Conservation (phyloP, 2,329 filamentous ascomycete species). For the Herpotrichia juniperi region DNA sequence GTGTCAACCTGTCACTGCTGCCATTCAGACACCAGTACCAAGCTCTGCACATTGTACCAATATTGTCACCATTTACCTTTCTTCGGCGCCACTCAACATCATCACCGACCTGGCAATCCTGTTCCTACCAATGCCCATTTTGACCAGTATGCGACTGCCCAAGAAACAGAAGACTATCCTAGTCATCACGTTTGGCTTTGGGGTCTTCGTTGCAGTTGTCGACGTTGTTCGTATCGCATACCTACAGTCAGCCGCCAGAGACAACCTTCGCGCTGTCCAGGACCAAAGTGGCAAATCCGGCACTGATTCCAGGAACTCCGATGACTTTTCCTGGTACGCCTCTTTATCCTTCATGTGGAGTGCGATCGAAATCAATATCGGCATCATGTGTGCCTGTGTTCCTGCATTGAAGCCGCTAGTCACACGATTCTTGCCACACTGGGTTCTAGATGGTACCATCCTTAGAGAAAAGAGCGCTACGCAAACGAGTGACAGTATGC, state of each 20-base stretch:
- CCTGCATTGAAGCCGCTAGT: constrained; percentile 88
- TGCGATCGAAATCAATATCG: constrained; percentile 86
- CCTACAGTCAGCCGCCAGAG: constrained; percentile 72
- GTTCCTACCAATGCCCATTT: constrained; percentile 83
- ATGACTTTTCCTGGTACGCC: constrained; percentile 71
- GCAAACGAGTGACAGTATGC: constrained; percentile 35
- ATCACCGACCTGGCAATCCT: constrained; percentile 89
- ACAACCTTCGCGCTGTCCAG: constrained; percentile 51
- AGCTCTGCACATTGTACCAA: constrained; percentile 61
- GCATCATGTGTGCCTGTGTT: constrained; percentile 90
- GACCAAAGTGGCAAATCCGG: constrained; percentile 26
- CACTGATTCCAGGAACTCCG: constrained; percentile 46
- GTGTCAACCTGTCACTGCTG: constrained; percentile 75
- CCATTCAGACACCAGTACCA: constrained; percentile 62
- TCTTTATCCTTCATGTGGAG: constrained; percentile 93
- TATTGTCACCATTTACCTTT: constrained; percentile 68
- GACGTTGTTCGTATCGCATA: constrained; percentile 92
- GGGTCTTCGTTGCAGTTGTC: constrained; percentile 85
- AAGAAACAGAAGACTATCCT: constrained; percentile 86
- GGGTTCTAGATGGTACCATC: constrained; percentile 58
- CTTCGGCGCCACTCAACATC: constrained; percentile 87
- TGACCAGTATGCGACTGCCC: constrained; percentile 85
- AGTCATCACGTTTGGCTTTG: constrained; percentile 83
- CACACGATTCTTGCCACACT: constrained; percentile 63
- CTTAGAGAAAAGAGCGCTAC: constrained; percentile 31